phyloP scores from a whole-genome alignment of 768 basidiomycete genomes.

The Coprinopsis marcescibilis region DNA sequence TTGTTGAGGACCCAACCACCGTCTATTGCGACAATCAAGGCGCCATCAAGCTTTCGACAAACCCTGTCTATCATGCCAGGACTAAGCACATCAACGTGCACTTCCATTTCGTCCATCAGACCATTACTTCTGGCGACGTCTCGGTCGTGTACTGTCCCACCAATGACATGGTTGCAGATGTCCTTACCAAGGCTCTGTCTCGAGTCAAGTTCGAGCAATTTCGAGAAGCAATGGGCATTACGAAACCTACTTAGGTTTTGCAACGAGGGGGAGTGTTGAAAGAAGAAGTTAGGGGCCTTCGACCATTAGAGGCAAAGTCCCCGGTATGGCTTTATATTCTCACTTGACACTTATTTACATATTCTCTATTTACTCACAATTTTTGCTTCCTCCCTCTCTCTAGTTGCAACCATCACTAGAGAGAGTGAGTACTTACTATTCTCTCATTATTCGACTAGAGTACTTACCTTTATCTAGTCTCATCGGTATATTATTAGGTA shows the following conservation, averaged over 20 bases:
- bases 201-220: slow-evolving; percentile 15
- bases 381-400: too few relatives aligned
- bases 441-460: too few relatives aligned
- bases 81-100: slow-evolving; percentile 19
- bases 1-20: slow-evolving; percentile 4
- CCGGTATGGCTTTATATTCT: too few relatives aligned
- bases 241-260: not conserved
- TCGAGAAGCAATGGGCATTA: not conserved
- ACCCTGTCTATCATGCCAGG: slow-evolving; percentile 7
- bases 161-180: slow-evolving; percentile 12
- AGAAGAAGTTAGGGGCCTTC: too few relatives aligned
- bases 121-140: slow-evolving; percentile 7
- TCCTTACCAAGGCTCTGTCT: slow-evolving; percentile 13
- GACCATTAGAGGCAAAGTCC: too few relatives aligned
- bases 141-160: slow-evolving; percentile 4
- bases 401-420: too few relatives aligned
- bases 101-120: slow-evolving; percentile 16
- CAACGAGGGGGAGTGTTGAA: not conserved
- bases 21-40: slow-evolving; percentile 17
- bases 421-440: too few relatives aligned
- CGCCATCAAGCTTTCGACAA: slow-evolving; percentile 1
- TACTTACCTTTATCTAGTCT: too few relatives aligned
- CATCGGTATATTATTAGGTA: too few relatives aligned
- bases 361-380: too few relatives aligned
- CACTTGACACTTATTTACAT: too few relatives aligned